Conservation (phyloP, 2,329 filamentous ascomycete species). For the Aureobasidium sp. region DNA sequence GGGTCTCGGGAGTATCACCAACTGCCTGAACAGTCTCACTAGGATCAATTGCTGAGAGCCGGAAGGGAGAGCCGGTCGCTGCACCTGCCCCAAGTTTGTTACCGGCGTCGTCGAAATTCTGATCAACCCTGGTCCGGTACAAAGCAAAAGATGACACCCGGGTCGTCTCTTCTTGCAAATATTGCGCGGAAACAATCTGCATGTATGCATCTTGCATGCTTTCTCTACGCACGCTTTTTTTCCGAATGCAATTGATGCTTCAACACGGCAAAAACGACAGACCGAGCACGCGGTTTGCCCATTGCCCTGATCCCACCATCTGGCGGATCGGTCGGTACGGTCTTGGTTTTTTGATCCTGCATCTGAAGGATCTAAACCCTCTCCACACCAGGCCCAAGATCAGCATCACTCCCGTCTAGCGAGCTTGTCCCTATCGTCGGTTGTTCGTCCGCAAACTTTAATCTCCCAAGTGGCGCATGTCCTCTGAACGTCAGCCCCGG, state of each 20-base stretch:
- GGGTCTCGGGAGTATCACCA: conserved; percentile 1
- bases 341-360: conserved; percentile 2
- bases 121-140: neutral
- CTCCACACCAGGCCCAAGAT: conserved; percentile 6
- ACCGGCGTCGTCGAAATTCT: neutral
- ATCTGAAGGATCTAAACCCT: conserved; percentile 10
- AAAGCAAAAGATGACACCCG: neutral
- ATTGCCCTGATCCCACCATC: neutral
- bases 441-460: conserved; percentile 9
- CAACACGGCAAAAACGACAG: neutral
- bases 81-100: neutral
- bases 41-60: neutral
- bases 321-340: neutral
- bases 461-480: conserved; percentile 6
- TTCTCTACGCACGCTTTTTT: neutral
- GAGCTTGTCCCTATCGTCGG: conserved; percentile 9
- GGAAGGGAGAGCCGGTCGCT: neutral
- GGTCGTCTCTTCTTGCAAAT: neutral
- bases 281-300: neutral
- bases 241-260: neutral
- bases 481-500: conserved; percentile 7
- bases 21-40: neutral
- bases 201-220: neutral
- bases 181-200: neutral
- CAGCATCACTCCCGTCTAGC: conserved; percentile 9